A percentile compares a stretch with the other conserved stretches of the same genome.
Evolutionary conservation across 192 early-diverging fungal species (phyloP).

Genomic region (Backusella sp.): DNA sequence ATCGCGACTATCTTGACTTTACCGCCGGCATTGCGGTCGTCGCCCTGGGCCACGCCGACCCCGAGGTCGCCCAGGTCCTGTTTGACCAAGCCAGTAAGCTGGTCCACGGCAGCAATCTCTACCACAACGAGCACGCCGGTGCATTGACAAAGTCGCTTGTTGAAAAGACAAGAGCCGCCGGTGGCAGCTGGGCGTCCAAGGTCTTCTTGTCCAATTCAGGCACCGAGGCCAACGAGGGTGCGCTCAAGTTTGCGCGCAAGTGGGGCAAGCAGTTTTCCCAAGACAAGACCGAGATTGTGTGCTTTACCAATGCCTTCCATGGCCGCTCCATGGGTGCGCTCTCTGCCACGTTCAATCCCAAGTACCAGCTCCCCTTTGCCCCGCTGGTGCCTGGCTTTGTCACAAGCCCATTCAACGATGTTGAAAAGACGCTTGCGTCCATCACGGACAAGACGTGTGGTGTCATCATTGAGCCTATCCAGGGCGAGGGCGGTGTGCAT

Average conservation of each 20-base stretch:
- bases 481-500: slow-evolving; percentile 95
- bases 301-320: slow-evolving; percentile 93
- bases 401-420: slow-evolving; percentile 73
- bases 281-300: slow-evolving; percentile 74
- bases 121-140: slow-evolving; percentile 87
- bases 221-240: slow-evolving; percentile 98
- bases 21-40: slow-evolving; percentile 94
- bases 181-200: slow-evolving; percentile 54
- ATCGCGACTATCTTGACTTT: slow-evolving; percentile 87
- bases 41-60: slow-evolving; percentile 87
- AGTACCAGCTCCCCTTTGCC: slow-evolving; percentile 93
- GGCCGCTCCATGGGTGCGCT: slow-evolving; percentile 95
- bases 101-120: slow-evolving; percentile 91
- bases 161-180: slow-evolving; percentile 50
- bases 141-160: slow-evolving; percentile 76
- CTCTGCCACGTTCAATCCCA: slow-evolving; percentile 89
- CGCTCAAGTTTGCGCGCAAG: slow-evolving; percentile 95
- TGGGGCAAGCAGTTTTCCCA: slow-evolving; percentile 63
- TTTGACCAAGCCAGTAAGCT: slow-evolving; percentile 81
- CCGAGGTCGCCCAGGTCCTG: slow-evolving; percentile 67
- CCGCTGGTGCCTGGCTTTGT: slow-evolving; percentile 88
- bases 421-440: slow-evolving; percentile 52
- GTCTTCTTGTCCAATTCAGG: slow-evolving; percentile 97
- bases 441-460: slow-evolving; percentile 82
- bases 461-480: slow-evolving; percentile 95